phyloP scores from a whole-genome alignment of 345 rosid genomes.

The Euphorbia peplus region DNA sequence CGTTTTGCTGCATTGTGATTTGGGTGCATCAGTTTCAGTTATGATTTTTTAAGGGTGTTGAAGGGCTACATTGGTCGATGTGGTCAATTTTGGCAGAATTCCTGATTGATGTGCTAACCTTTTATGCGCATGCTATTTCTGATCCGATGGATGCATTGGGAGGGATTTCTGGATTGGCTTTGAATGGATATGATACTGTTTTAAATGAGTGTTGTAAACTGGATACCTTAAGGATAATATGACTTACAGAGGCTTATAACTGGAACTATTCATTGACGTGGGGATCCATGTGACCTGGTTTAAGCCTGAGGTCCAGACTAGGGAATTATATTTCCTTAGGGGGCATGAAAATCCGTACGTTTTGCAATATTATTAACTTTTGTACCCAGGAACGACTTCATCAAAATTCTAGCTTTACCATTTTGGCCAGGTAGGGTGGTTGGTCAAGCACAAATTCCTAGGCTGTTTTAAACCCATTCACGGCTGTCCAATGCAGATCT shows the following conservation, averaged over 20 bases:
- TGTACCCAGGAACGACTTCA: neutral
- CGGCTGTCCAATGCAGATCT: neutral
- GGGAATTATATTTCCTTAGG: neutral
- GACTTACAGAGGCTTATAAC: neutral
- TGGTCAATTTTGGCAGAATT: neutral
- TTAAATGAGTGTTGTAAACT: neutral
- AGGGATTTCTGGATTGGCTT: neutral
- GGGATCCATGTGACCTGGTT: neutral
- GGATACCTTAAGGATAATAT: neutral
- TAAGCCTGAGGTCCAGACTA: neutral
- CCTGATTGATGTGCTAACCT: slow-evolving; percentile 1
- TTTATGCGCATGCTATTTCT: neutral
- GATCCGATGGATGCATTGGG: neutral
- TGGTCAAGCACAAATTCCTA: neutral
- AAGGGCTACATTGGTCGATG: neutral
- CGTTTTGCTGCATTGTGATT: neutral
- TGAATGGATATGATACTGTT: neutral
- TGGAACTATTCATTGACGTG: neutral
- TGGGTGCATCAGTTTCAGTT: neutral
- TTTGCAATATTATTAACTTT: neutral
- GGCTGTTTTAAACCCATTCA: neutral
- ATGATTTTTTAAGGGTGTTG: neutral
- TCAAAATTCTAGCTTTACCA: neutral
- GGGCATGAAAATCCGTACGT: neutral
- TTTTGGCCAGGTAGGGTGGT: neutral